These are phyloP conservation scores for Aspergillus chevalieri DNA, from an alignment of 2,329 filamentous ascomycete species.

Conservation along the genomic window DNA sequence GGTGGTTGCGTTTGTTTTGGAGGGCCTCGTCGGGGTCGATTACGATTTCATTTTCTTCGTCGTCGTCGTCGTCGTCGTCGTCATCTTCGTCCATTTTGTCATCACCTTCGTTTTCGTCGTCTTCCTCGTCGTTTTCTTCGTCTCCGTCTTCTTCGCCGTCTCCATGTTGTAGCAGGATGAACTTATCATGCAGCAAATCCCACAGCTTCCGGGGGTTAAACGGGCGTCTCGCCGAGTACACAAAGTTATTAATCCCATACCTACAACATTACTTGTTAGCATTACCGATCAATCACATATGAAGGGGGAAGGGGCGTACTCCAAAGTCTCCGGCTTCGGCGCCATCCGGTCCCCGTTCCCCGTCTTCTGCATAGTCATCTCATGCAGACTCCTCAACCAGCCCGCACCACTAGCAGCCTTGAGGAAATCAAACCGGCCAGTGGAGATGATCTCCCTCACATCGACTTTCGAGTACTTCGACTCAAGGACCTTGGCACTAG, in stretches of 20 bases:
- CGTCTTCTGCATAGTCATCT: conserved; percentile 58
- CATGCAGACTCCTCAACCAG: conserved; percentile 65
- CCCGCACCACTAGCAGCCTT: conserved; percentile 60
- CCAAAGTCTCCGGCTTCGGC: conserved; percentile 65
- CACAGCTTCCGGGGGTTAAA: conserved; percentile 39
- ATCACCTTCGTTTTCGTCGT: conserved; percentile 17
- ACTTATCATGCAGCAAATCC: conserved; percentile 40
- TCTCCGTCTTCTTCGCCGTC: conserved; percentile 23
- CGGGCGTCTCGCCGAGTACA: conserved; percentile 57
- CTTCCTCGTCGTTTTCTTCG: conserved; percentile 19
- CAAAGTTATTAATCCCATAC: conserved; percentile 65
- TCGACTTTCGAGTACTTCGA: conserved; percentile 55
- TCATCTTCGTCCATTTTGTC: conserved; percentile 19
- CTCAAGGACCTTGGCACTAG: conserved; percentile 58
- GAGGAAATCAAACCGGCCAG: conserved; percentile 58
- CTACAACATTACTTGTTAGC: conserved; percentile 17
- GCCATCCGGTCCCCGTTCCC: conserved; percentile 50
- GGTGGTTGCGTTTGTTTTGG: conserved; percentile 33
- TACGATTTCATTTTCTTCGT: conserved; percentile 26
- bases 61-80: conserved; percentile 10
- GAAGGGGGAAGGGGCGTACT: conserved; percentile 35
- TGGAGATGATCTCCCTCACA: conserved; percentile 59
- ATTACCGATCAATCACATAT: neutral
- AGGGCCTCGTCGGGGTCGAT: conserved; percentile 29
- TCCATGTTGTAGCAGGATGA: conserved; percentile 37